Base-by-base conservation (phyloP, 2,329 filamentous ascomycete species). In the Sarocladium kiliense region DNA sequence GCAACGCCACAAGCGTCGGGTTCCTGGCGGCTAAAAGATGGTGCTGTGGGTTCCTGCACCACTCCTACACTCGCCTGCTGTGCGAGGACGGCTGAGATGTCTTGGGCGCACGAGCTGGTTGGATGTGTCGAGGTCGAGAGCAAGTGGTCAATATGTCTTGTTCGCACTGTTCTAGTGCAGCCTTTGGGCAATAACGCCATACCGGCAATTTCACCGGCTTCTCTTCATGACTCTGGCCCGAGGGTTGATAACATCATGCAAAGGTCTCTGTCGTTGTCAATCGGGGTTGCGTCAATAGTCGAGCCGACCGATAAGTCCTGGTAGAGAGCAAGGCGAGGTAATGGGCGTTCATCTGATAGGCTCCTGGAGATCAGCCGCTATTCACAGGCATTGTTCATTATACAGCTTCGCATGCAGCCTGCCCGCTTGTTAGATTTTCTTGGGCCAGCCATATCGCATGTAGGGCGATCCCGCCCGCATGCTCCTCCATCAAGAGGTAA, bases 21-120 rank as follows among this genome's bases (percentile, higher is more conserved):
- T 51, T 51, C 47, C 47, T 51, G 47, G 47, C 47, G 47, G 47
- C 47, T 51, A 51, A 51, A 51, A 36, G 23, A 51, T 51, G 47
- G 47, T 51, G n/a, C 30, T 51, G 47, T 51, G 47, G 47, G 47
- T 26, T 51, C 16, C 11, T 26, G 44, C 44, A 23, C 44, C 18
- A 47, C 25, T 30, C 44, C 3, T 47, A n/a, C 18, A 7, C 39
- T 21, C 19, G 39, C 39, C 7, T 47, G 25, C 23, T 7, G 3
- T 10, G 44, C 25, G n/a, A n/a, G n/a, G n/a, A n/a, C n/a, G 36
- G 21, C 44, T 47, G 44, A 47, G n/a, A 47, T 27, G 44, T 47
- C 44, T 47, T 16, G 25, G 44, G 25, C 5, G 25, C 44, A 47
- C 44, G 44, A 47, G 44, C 25, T 3, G n/a, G n/a, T 9, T 30